These are phyloP conservation scores for Ormosia semicastrata DNA, from an alignment of 306 rosid genomes.

Conservation along the genomic window DNA sequence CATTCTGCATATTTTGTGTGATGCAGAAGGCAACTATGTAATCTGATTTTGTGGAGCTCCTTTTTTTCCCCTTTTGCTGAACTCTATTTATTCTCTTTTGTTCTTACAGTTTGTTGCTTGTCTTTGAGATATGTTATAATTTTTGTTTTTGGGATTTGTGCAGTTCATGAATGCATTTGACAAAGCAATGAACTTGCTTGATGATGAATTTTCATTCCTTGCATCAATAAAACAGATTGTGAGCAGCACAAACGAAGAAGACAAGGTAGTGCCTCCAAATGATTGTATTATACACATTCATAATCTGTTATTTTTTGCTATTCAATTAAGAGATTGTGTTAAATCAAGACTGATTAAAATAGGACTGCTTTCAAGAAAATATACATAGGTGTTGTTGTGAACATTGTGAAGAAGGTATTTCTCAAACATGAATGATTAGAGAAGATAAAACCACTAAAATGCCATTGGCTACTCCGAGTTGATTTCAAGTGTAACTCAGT, in stretches of 20 bases:
- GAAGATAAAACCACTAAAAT: background rate
- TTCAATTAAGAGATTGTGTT: conserved; percentile 5
- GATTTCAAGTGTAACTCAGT: background rate
- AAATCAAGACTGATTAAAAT: conserved; percentile 8
- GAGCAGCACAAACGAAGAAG: conserved; percentile 78
- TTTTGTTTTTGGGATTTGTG: conserved; percentile 37
- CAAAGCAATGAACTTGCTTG: conserved; percentile 89
- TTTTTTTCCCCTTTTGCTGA: background rate
- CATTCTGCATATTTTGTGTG: background rate
- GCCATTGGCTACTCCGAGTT: background rate
- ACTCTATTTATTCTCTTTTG: conserved; percentile 13
- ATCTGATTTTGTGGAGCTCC: background rate
- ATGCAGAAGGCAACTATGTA: conserved; percentile 2
- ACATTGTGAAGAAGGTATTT: background rate
- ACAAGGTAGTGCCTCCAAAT: conserved; percentile 55
- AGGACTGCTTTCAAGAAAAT: conserved; percentile 9
- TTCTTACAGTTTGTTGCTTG: conserved; percentile 23
- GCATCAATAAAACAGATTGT: conserved; percentile 81
- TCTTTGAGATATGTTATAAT: conserved; percentile 1
- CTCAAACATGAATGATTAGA: background rate
- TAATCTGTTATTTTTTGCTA: conserved; percentile 11
- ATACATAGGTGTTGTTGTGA: background rate
- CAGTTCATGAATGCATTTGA: conserved; percentile 96
- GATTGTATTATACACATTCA: conserved; percentile 2
- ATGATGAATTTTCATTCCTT: conserved; percentile 73